Percentiles rank a stretch among this genome's conserved stretches.
These are phyloP conservation scores for Nothophoma quercina DNA, from an alignment of 2,329 filamentous ascomycete species.

Conservation along the genomic window DNA sequence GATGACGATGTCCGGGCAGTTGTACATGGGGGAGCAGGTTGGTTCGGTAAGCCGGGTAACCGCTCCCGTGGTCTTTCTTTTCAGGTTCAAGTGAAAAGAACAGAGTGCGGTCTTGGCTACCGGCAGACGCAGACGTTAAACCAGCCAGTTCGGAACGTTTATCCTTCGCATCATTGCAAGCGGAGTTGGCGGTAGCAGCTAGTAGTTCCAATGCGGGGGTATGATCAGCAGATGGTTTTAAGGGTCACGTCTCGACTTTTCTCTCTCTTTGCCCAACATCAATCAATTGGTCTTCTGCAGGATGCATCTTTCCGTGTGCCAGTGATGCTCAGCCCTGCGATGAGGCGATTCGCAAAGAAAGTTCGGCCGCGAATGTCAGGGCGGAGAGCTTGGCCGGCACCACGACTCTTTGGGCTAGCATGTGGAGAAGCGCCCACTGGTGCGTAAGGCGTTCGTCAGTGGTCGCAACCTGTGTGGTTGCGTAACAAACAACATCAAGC, in stretches of 20 bases:
- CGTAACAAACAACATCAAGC: constrained; percentile 17
- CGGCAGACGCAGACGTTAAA: not conserved
- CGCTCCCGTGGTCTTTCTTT: not conserved
- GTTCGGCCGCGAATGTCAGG: constrained; percentile 4
- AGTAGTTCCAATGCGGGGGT: constrained; percentile 1
- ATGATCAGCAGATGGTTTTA: constrained; percentile 5
- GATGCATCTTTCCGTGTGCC: not conserved
- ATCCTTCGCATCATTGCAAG: constrained; percentile 1
- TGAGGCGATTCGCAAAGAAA: not conserved
- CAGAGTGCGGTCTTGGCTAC: not conserved
- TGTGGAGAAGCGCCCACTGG: constrained; percentile 12
- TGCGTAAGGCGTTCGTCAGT: constrained; percentile 14
- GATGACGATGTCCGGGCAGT: constrained; percentile 37
- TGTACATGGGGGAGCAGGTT: constrained; percentile 3
- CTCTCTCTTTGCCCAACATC: not conserved
- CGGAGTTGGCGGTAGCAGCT: not conserved
- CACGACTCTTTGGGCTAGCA: constrained; percentile 1
- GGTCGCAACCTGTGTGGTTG: constrained; percentile 12
- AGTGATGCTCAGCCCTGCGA: not conserved
- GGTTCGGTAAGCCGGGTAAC: not conserved
- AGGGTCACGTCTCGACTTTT: not conserved
- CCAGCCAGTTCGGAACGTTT: not conserved
- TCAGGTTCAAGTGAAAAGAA: not conserved
- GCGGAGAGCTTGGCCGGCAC: constrained; percentile 1
- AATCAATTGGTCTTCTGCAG: not conserved